phyloP scores from a whole-genome alignment of 805 yeast genomes.

The Ogataea kodamae region DNA sequence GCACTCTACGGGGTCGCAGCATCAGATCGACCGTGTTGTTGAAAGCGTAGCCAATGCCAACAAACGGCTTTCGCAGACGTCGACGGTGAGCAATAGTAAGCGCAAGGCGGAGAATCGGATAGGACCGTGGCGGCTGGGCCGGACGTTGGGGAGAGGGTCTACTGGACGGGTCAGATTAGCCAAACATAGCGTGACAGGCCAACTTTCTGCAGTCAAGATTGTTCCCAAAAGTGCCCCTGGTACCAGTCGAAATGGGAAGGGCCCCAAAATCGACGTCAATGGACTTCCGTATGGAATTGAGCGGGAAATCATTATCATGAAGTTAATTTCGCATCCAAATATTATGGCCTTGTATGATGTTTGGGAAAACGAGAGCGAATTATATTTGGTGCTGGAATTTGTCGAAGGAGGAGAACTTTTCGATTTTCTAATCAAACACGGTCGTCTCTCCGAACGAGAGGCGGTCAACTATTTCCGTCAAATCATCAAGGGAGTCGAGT shows the following conservation, averaged over 20 bases:
- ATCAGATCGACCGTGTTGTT: conserved; percentile 37
- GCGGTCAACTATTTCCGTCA: conserved; percentile 77
- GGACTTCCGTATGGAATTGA: conserved; percentile 94
- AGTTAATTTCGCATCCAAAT: conserved; percentile 87
- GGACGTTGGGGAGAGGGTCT: conserved; percentile 78
- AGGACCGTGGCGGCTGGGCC: conserved; percentile 83
- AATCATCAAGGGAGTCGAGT: conserved; percentile 72
- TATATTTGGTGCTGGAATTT: conserved; percentile 74
- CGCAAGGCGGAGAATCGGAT: conserved; percentile 42
- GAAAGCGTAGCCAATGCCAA: conserved; percentile 37
- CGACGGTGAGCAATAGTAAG: conserved; percentile 36
- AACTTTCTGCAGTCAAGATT: conserved; percentile 78
- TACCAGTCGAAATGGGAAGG: conserved; percentile 24
- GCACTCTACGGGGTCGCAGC: conserved; percentile 5
- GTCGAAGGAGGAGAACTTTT: conserved; percentile 88
- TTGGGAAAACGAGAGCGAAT: conserved; percentile 93
- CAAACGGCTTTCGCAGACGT: conserved; percentile 38
- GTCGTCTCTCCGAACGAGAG: conserved; percentile 67
- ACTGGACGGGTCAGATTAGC: conserved; percentile 78
- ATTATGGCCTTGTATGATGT: conserved; percentile 93
- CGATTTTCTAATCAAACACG: conserved; percentile 67
- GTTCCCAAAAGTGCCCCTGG: conserved; percentile 54
- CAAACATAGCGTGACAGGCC: conserved; percentile 64
- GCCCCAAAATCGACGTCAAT: conserved; percentile 27
- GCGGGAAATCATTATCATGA: conserved; percentile 96